Percentiles rank a stretch among this genome's conserved stretches.
Evolutionary conservation across 2,329 filamentous ascomycete species (phyloP).

Genomic region (Nakataea oryzae): DNA sequence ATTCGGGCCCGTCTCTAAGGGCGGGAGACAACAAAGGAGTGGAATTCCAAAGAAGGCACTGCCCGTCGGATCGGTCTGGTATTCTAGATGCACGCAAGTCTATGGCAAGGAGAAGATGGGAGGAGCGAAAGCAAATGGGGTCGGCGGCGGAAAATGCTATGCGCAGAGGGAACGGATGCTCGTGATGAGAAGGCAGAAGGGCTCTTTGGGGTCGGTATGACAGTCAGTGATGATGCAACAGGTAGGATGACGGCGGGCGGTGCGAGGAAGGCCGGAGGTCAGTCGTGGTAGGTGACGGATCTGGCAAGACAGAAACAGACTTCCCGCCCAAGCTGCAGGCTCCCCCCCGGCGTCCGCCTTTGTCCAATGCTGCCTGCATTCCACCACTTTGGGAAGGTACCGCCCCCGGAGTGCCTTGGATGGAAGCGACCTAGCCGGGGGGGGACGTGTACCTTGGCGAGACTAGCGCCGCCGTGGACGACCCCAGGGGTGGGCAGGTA

Average conservation of each 20-base stretch:
- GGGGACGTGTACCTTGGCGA: background rate
- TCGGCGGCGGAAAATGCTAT: background rate
- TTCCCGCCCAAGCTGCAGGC: background rate
- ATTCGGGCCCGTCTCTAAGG: background rate
- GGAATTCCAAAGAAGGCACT: constrained; percentile 7
- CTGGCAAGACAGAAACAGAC: background rate
- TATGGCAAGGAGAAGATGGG: constrained; percentile 5
- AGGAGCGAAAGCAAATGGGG: constrained; percentile 4
- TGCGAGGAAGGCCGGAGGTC: background rate
- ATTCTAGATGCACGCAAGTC: constrained; percentile 1
- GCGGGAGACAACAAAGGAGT: constrained; percentile 12
- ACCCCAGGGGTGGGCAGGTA: background rate
- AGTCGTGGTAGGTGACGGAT: background rate
- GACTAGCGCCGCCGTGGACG: background rate
- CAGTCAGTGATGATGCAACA: background rate
- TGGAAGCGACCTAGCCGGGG: background rate
- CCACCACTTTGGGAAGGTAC: background rate
- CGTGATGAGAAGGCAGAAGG: background rate
- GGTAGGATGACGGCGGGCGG: background rate
- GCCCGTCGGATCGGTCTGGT: constrained; percentile 4
- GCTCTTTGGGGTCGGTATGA: background rate
- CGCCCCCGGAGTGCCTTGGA: background rate
- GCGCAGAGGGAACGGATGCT: background rate
- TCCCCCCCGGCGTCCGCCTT: background rate
- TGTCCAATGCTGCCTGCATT: background rate